Percentiles rank a stretch among this genome's conserved stretches.
Evolutionary conservation across 2,329 filamentous ascomycete species (phyloP).

Genomic region (Exophiala bonariae): DNA sequence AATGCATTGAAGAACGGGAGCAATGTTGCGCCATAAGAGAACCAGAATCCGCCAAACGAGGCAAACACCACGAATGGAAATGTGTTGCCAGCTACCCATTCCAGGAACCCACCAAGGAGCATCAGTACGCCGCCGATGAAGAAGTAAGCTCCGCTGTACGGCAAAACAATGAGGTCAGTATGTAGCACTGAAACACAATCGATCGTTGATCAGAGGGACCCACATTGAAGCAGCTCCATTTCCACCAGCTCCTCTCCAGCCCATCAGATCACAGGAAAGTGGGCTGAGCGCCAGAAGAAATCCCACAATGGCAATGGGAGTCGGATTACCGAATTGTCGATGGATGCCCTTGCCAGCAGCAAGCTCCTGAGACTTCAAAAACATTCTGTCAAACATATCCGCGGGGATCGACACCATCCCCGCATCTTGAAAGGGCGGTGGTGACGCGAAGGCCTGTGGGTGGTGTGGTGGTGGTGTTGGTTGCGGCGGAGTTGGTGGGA

Average conservation of each 20-base stretch:
- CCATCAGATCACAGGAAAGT: constrained; percentile 56
- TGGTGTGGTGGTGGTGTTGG: too few species aligned
- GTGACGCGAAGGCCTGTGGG: background rate
- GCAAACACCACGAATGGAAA: constrained; percentile 59
- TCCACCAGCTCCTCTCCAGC: constrained; percentile 58
- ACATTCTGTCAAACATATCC: constrained; percentile 32
- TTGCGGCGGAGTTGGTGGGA: too few species aligned
- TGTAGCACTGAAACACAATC: background rate
- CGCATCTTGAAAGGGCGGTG: constrained; percentile 5
- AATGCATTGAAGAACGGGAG: constrained; percentile 54
- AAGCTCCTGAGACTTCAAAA: constrained; percentile 29
- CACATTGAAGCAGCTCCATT: constrained; percentile 45
- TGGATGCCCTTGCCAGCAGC: constrained; percentile 22
- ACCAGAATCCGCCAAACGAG: constrained; percentile 49
- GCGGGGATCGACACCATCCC: constrained; percentile 27
- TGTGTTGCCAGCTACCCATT: constrained; percentile 42
- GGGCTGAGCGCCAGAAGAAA: constrained; percentile 52
- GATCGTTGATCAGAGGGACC: background rate
- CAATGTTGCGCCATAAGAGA: constrained; percentile 55
- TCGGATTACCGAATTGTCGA: constrained; percentile 31
- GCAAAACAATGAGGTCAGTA: too few species aligned
- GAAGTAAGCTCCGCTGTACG: constrained; percentile 29
- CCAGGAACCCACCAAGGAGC: constrained; percentile 33
- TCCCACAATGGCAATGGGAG: constrained; percentile 13
- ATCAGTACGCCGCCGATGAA: constrained; percentile 16